Evolutionary conservation across 192 early-diverging fungal genomes (phyloP).

Genomic region (Phlyctochytrium bullatum): DNA sequence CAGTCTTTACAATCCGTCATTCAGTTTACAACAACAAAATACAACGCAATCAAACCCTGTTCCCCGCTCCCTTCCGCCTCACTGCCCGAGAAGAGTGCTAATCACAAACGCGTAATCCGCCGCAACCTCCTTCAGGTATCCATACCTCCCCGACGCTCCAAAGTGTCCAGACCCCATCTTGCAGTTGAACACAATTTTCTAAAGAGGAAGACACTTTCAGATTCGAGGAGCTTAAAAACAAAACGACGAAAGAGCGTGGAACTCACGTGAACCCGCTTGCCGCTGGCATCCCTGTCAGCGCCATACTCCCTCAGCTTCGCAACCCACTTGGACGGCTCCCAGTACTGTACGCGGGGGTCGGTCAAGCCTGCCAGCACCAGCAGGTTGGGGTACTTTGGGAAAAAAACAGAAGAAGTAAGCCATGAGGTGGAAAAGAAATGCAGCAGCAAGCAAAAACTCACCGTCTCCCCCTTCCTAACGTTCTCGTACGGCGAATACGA

Average conservation of each 20-base stretch:
- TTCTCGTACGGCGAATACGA: constrained; percentile 53
- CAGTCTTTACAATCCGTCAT: too few relatives aligned
- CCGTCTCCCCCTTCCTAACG: too few relatives aligned
- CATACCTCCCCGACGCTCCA: constrained; percentile 46
- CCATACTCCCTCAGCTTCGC: constrained; percentile 54
- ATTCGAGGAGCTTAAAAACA: not conserved
- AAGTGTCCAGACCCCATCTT: constrained; percentile 52
- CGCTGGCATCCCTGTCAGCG: constrained; percentile 9
- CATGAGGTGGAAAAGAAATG: too few relatives aligned
- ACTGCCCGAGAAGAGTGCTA: constrained; percentile 17
- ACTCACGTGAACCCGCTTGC: not conserved
- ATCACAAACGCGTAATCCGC: constrained; percentile 44
- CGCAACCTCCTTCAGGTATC: constrained; percentile 40
- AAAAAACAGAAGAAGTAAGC: too few relatives aligned
- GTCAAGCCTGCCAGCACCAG: constrained; percentile 72
- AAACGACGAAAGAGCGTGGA: not conserved
- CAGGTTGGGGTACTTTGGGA: constrained; percentile 34
- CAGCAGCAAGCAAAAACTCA: too few relatives aligned
- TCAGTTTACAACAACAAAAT: too few relatives aligned
- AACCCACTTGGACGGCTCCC: constrained; percentile 89
- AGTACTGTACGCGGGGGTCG: constrained; percentile 83
- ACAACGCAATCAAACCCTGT: too few relatives aligned
- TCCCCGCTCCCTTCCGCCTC: constrained; percentile 8
- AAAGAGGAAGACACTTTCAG: not conserved
- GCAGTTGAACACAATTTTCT: constrained; percentile 38